Base-by-base conservation (phyloP, 441 rosid genomes). In the Eutrema salsugineum region DNA sequence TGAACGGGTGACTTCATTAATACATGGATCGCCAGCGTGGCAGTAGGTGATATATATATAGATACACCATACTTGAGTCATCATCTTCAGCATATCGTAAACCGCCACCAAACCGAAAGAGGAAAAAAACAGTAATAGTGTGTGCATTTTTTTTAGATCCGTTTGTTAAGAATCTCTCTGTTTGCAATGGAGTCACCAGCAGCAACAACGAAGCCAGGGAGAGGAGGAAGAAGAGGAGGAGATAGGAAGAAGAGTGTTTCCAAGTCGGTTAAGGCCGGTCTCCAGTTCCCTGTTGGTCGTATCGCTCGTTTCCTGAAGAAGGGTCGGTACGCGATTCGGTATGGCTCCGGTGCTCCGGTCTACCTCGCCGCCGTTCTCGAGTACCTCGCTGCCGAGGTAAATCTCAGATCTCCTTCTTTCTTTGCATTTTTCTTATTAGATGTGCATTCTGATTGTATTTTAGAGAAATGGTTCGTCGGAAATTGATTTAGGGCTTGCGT, bases 381-480 rank as follows among this genome's bases (percentile, higher is more conserved):
- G 78, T 86, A 86, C 58, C 85, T 86, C 1, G 88, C 90, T 9
- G 88, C 90, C 3, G 90, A 86, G 88, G 90, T 82, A 73, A 9
- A 15, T 12, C 36, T 24, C 3, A 50, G 32, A 20, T 44, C 53
- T 60, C 68, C 2, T 53, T 50, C 63, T 46, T 58, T 20, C 30
- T 15, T 8, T 22, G 0, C 19, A 8, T n/a, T 11, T 4, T 33
- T 19, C 3, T 33, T 16, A 11, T 5, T 4, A 15, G 49, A 12
- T 71, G 16, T 40, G 36, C 66, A 66, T 66, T 73, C 1, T 62
- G 28, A 55, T 68, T 15, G 14, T n/a, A n/a, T 17, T 46, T 33
- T 14, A 6, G 38, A 14, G 42, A 9, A 38, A 38, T 46, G 50
- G 50, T 19, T 60, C 6, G 12, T 65, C 0, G 16, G 27, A 22